Conservation (phyloP, 805 yeast species). For the Myxozyma monticola region DNA sequence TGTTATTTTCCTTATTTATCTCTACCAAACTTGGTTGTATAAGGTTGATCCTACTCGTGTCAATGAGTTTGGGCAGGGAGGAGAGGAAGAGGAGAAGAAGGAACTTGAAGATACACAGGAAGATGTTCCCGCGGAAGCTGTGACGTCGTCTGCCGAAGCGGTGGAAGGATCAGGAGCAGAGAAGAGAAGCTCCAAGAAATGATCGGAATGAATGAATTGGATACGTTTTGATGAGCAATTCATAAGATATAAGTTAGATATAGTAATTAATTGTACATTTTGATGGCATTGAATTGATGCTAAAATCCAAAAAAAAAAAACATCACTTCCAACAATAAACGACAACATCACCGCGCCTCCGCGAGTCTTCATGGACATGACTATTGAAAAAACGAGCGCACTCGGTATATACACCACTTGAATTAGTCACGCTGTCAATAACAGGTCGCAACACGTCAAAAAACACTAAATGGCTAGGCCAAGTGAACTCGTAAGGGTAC, state of each 20-base stretch:
- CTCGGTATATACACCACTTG: slow-evolving; percentile 6
- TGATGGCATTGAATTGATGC: too few species aligned
- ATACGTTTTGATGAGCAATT: too few species aligned
- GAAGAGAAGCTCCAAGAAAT: too few species aligned
- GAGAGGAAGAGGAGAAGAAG: slow-evolving; percentile 14
- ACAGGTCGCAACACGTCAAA: slow-evolving; percentile 57
- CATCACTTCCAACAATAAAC: slow-evolving; percentile 45
- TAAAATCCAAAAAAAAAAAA: too few species aligned
- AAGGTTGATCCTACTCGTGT: slow-evolving; percentile 44
- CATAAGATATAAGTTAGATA: too few species aligned
- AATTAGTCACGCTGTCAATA: slow-evolving; percentile 9
- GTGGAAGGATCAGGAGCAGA: slow-evolving; percentile 5
- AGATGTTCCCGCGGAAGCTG: slow-evolving; percentile 4
- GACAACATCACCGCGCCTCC: slow-evolving; percentile 77
- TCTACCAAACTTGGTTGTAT: slow-evolving; percentile 46
- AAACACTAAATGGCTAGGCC: slow-evolving; percentile 76
- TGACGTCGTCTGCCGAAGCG: slow-evolving; percentile 4
- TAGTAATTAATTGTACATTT: too few species aligned
- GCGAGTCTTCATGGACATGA: slow-evolving; percentile 78
- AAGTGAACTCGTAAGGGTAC: slow-evolving; percentile 47
- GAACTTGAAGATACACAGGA: slow-evolving; percentile 9
- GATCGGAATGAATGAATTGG: too few species aligned
- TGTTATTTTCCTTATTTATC: slow-evolving; percentile 44
- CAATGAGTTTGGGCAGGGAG: slow-evolving; percentile 44
- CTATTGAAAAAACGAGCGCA: slow-evolving; percentile 67